Base-by-base conservation (phyloP, 2,329 filamentous ascomycete genomes). In the Tolypocladium tundrense region DNA sequence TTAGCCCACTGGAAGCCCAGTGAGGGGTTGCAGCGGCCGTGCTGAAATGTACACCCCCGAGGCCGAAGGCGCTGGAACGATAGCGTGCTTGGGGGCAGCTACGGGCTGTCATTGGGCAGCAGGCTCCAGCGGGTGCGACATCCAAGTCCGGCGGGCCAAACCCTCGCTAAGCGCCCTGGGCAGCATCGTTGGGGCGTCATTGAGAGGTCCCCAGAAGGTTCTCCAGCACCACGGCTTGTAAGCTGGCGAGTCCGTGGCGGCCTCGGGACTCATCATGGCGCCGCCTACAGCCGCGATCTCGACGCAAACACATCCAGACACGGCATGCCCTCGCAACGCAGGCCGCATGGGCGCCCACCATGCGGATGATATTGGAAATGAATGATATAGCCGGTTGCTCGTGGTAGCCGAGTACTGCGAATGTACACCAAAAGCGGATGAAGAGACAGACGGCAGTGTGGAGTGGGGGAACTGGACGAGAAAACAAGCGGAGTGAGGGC, bases 31-130 rank as follows among this genome's bases (percentile, higher is more conserved):
- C 40, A 19, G 21, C 13, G 54, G 57, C 58, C 65, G 62, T 67
- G 62, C 65, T 66, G 65, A 66, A 52, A 66, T 61, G 55, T 64
- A 64, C 62, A 61, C 59, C 39, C 53, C 16, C 40, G 19, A 39
- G 24, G 53, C 58, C 56, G 62, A 63, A 64, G 63, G 54, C 59
- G 58, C 63, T 60, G 63, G 63, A 63, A 62, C 60, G 61, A 60
- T 39, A 50, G 57, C 51, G 57, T 35, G 48, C 40, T 54, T 19
- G 50, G n/a, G n/a, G 45, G 24, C 48, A 11, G 37, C 41, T 37
- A 40, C 19, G 16, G 33, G 27, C 42, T 43, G 11, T 35, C 21
- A 48, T 50, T 55, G 57, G 48, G 48, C 27, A 21, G 48, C 24
- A 21, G 33, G 24, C 16, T 35, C 27, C 37, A 21, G 21, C 54